Evolutionary conservation across 345 rosid species (phyloP), one percentile per base, ranked within the genome.

Genomic region (Moringa oleifera): DNA sequence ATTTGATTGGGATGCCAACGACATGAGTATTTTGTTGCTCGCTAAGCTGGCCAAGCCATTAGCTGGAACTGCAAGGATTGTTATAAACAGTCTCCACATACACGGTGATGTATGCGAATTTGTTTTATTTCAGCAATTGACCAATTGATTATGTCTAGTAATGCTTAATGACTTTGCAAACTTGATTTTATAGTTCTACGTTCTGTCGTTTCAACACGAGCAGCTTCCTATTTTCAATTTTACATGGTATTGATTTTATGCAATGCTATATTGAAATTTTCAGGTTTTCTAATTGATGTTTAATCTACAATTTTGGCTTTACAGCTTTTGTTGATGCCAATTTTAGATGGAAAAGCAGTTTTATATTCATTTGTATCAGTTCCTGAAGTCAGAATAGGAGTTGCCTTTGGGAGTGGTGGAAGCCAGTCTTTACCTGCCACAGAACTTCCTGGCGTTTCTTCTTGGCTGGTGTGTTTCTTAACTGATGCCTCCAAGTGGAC

Each of bases 391-490:
- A 78, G 95, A 74, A 83, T 90, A 33, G 92, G 97, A 72, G 77
- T 94, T 69, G 96, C 97, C 67, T 94, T 94, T 59, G 99, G 99
- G 58, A 88, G 99, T 73, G 97, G 99, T 20, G 97, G 94, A 70
- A 90, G 96, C 76, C 96, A 94, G 61, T 84, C 94, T 31, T 81
- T 90, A 59, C 98, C 98, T 22, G 96, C 90, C 9, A 93, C 97
- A 7, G 99, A 78, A 72, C 88, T 93, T 31, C 99, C 99, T 13
- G 99, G 96, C 7, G 97, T 93, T 70, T 90, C 99, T 61, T 85
- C 97, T 67, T 93, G 96, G 96, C 88, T 93, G 89, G 99, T 90
- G 59, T n/a, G 78, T 77, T 66, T 78, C 62, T 65, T 51, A 53
- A 25, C 25, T 22, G 15, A 55, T 23, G 6, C 50, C 1, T 28